Evolutionary conservation across 805 yeast genomes (phyloP).

Genomic region (Sugiyamaella americana): DNA sequence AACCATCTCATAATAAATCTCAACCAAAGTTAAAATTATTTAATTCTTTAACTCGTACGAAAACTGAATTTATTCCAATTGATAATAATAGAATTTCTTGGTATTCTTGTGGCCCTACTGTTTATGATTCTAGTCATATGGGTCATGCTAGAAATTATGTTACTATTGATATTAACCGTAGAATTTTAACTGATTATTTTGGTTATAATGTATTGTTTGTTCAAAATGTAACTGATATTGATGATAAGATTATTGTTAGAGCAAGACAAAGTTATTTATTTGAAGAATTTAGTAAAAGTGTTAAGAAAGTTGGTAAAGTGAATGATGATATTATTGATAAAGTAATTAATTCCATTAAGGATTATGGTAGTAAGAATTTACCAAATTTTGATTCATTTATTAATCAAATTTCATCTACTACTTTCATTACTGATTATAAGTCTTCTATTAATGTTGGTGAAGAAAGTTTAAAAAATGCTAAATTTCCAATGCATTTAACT

Average conservation of each 20-base stretch:
- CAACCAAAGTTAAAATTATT: slow-evolving; percentile 47
- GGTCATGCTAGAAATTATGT: slow-evolving; percentile 98
- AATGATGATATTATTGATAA: slow-evolving; percentile 35
- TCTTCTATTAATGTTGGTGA: slow-evolving; percentile 43
- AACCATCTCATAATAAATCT: not conserved
- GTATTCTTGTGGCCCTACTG: slow-evolving; percentile 99
- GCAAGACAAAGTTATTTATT: slow-evolving; percentile 87
- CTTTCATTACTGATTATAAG: slow-evolving; percentile 43
- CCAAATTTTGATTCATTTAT: slow-evolving; percentile 10
- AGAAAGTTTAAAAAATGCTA: slow-evolving; percentile 59
- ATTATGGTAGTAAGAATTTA: slow-evolving; percentile 43
- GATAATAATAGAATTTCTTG: slow-evolving; percentile 63
- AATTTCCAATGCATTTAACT: slow-evolving; percentile 74
- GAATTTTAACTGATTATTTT: slow-evolving; percentile 84
- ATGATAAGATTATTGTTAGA: slow-evolving; percentile 90
- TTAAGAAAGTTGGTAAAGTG: slow-evolving; percentile 23
- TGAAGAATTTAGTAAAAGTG: slow-evolving; percentile 44
- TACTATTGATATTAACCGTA: slow-evolving; percentile 84
- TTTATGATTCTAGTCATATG: slow-evolving; percentile 93
- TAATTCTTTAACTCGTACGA: slow-evolving; percentile 78
- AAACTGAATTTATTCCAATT: slow-evolving; percentile 71
- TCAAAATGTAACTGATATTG: slow-evolving; percentile 98
- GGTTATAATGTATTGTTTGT: slow-evolving; percentile 84
- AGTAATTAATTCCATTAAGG: slow-evolving; percentile 40
- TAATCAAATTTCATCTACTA: slow-evolving; percentile 20